Evolutionary conservation across 345 rosid species (phyloP).

Genomic region (Raphanus sativus): DNA sequence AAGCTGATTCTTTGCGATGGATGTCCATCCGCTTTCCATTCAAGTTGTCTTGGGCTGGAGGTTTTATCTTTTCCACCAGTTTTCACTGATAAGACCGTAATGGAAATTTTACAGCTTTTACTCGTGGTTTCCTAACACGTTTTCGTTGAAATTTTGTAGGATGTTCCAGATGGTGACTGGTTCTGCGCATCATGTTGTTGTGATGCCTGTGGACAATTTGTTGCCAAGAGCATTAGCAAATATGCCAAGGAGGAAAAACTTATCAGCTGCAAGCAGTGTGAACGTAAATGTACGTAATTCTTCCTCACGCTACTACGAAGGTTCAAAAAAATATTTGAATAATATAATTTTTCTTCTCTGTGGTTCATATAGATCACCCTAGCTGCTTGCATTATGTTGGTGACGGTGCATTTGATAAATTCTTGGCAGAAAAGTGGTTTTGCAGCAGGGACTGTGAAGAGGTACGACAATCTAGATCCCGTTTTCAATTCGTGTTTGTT

Average conservation of each 20-base stretch:
- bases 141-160: conserved; percentile 42
- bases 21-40: conserved; percentile 88
- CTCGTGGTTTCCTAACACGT: conserved; percentile 13
- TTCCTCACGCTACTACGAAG: conserved; percentile 1
- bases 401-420: conserved; percentile 16
- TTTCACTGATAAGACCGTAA: background rate
- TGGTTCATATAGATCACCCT: conserved; percentile 53
- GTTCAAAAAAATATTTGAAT: background rate
- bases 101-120: conserved; percentile 9
- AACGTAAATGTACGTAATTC: conserved; percentile 56
- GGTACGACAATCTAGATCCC: conserved; percentile 40
- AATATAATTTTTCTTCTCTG: conserved; percentile 30
- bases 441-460: conserved; percentile 68
- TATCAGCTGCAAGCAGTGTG: conserved; percentile 64
- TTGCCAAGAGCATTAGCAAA: conserved; percentile 35
- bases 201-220: conserved; percentile 48
- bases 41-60: conserved; percentile 66
- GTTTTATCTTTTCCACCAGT: conserved; percentile 33
- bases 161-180: conserved; percentile 83
- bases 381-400: conserved; percentile 43
- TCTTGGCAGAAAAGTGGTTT: conserved; percentile 50
- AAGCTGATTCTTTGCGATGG: conserved; percentile 69
- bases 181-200: conserved; percentile 88
- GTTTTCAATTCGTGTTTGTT: conserved; percentile 3
- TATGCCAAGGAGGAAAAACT: conserved; percentile 29